Percentiles rank a stretch among this genome's conserved stretches.
Conservation (phyloP, 1,139 yeast genomes). For the Candida sanyaensis region DNA sequence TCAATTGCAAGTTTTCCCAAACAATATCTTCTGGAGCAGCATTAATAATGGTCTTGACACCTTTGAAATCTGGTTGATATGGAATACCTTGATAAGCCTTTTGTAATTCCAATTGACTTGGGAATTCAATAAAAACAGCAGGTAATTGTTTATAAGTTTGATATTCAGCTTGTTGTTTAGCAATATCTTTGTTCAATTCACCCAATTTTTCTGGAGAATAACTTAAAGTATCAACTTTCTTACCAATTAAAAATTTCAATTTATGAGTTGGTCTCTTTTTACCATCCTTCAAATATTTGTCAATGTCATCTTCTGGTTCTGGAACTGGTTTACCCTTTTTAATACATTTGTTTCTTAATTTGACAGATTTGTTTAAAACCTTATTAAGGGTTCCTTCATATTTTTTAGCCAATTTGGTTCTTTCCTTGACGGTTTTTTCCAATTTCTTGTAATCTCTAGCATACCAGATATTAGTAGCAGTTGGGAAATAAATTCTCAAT, state of each 20-base stretch:
- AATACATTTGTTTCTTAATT: constrained; percentile 53
- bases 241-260: constrained; percentile 60
- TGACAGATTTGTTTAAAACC: constrained; percentile 57
- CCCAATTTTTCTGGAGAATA: constrained; percentile 69
- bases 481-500: constrained; percentile 59
- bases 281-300: constrained; percentile 52
- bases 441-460: constrained; percentile 61
- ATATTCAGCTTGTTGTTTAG: constrained; percentile 53
- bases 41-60: constrained; percentile 64
- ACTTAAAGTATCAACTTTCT: constrained; percentile 83
- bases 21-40: constrained; percentile 72
- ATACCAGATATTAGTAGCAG: constrained; percentile 60
- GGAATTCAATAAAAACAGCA: constrained; percentile 85
- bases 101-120: constrained; percentile 85
- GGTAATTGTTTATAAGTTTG: constrained; percentile 52
- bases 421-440: constrained; percentile 53
- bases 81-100: constrained; percentile 82
- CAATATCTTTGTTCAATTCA: constrained; percentile 65
- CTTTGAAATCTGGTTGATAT: constrained; percentile 63
- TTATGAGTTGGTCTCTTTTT: constrained; percentile 73
- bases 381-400: constrained; percentile 62
- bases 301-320: constrained; percentile 60
- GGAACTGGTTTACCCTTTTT: constrained; percentile 56
- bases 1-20: constrained; percentile 70
- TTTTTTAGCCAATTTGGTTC: constrained; percentile 53